phyloP scores from a whole-genome alignment of 257 asterid species.

The Jasminum sambac region DNA sequence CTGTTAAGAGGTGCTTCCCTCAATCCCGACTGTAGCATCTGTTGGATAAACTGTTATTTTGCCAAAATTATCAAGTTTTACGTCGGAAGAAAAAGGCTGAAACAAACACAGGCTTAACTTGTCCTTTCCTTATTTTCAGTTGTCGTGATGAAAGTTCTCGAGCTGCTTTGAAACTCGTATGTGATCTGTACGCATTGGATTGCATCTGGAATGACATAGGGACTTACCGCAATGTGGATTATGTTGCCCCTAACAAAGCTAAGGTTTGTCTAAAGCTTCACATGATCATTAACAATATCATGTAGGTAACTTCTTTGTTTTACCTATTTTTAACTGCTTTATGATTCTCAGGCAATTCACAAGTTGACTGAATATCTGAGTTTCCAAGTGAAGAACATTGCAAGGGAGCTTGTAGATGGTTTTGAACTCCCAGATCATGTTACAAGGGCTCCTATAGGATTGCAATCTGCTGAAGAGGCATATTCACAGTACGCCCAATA shows the following conservation, averaged over 20 bases:
- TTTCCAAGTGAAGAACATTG: slow-evolving; percentile 84
- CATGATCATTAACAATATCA: not conserved
- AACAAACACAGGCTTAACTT: not conserved
- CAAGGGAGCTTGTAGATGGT: slow-evolving; percentile 87
- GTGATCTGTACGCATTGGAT: slow-evolving; percentile 91
- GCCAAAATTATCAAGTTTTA: no score
- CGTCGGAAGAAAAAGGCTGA: no score
- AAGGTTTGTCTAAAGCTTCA: slow-evolving; percentile 56
- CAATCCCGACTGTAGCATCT: slow-evolving; percentile 7
- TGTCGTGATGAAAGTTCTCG: slow-evolving; percentile 77
- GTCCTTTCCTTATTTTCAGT: slow-evolving; percentile 38
- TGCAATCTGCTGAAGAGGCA: slow-evolving; percentile 69
- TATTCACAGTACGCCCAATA: slow-evolving; percentile 74
- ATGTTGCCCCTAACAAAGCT: slow-evolving; percentile 97
- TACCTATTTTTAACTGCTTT: not conserved
- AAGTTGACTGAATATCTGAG: slow-evolving; percentile 76
- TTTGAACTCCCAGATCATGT: slow-evolving; percentile 96
- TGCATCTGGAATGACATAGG: slow-evolving; percentile 98
- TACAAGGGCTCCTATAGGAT: slow-evolving; percentile 86
- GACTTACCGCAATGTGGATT: slow-evolving; percentile 94
- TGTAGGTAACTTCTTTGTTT: not conserved
- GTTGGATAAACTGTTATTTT: no score
- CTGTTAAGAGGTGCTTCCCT: slow-evolving; percentile 60
- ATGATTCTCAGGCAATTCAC: slow-evolving; percentile 79
- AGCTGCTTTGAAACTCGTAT: slow-evolving; percentile 77